phyloP scores from a whole-genome alignment of 2,329 filamentous ascomycete species.

The Cercospora citrullina region DNA sequence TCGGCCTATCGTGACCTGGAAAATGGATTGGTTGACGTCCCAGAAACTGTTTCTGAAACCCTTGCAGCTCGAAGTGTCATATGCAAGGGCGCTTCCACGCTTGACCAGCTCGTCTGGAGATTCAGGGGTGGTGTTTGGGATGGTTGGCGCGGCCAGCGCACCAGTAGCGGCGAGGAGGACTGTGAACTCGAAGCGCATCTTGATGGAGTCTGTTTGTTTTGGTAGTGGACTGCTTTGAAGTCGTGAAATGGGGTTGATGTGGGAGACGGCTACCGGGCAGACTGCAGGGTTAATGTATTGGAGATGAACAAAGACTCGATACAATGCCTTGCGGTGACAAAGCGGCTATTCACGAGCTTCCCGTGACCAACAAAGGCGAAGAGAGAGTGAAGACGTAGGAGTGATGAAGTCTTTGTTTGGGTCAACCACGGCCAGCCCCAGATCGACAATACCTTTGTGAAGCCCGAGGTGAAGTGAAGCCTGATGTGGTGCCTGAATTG shows the following conservation, averaged over 20 bases:
- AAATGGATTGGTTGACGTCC: conserved; percentile 19
- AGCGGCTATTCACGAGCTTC: background rate
- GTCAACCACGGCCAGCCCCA: background rate
- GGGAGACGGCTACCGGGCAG: background rate
- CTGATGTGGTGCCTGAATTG: background rate
- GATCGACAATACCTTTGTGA: background rate
- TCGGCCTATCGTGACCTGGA: conserved; percentile 22
- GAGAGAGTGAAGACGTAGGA: background rate
- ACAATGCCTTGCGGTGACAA: background rate
- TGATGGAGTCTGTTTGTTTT: background rate
- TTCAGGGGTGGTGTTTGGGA: conserved; percentile 1
- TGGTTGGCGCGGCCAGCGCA: conserved; percentile 23
- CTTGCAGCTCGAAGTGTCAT: conserved; percentile 16
- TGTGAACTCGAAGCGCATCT: conserved; percentile 17
- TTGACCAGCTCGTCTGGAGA: background rate
- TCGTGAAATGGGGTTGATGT: background rate
- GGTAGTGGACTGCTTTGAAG: background rate
- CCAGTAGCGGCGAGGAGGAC: conserved; percentile 16
- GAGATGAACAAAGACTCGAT: background rate
- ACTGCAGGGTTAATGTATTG: background rate
- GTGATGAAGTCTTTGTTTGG: background rate
- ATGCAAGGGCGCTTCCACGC: background rate
- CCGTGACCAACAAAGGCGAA: background rate
- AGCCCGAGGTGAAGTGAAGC: background rate
- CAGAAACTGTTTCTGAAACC: conserved; percentile 19